Evolutionary conservation across 352 stramenopile genomes (phyloP).

Genomic region (Phytopythium montanum): DNA sequence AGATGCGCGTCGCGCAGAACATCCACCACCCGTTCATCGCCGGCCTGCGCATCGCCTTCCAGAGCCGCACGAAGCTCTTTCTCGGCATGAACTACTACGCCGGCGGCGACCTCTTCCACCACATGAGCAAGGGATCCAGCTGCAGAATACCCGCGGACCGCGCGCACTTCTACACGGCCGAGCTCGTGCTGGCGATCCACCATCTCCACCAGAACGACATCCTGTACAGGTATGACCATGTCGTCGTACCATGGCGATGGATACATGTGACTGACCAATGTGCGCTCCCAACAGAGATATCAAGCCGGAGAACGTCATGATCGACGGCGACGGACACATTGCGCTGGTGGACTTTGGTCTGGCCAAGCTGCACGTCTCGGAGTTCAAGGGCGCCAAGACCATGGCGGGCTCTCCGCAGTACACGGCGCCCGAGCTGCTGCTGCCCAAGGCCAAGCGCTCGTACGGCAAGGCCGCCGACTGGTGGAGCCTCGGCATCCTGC

Average conservation of each 20-base stretch:
- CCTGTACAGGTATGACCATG: slow-evolving; percentile 77
- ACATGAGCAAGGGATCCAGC: slow-evolving; percentile 88
- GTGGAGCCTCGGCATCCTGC: slow-evolving; percentile 89
- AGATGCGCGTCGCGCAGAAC: slow-evolving; percentile 88
- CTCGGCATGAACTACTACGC: slow-evolving; percentile 88
- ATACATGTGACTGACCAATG: not conserved
- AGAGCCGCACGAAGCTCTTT: slow-evolving; percentile 84
- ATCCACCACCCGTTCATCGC: slow-evolving; percentile 89
- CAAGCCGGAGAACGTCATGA: slow-evolving; percentile 96
- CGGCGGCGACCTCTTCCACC: slow-evolving; percentile 83
- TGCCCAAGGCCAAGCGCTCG: slow-evolving; percentile 82
- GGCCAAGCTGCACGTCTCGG: slow-evolving; percentile 90
- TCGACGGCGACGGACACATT: slow-evolving; percentile 95
- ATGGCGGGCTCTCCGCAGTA: slow-evolving; percentile 89
- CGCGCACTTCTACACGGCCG: slow-evolving; percentile 91
- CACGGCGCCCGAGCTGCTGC: slow-evolving; percentile 77
- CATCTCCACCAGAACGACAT: slow-evolving; percentile 94
- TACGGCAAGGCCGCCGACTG: slow-evolving; percentile 88
- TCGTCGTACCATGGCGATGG: too few relatives aligned
- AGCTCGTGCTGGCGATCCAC: slow-evolving; percentile 91
- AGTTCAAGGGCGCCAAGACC: slow-evolving; percentile 87
- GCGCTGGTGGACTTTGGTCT: slow-evolving; percentile 95
- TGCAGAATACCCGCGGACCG: slow-evolving; percentile 79
- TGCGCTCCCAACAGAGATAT: slow-evolving; percentile 70
- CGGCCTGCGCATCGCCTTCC: slow-evolving; percentile 82